Evolutionary conservation across 257 asterid species (phyloP), one percentile per base, ranked within the genome.

Genomic region (Salvia miltiorrhiza): DNA sequence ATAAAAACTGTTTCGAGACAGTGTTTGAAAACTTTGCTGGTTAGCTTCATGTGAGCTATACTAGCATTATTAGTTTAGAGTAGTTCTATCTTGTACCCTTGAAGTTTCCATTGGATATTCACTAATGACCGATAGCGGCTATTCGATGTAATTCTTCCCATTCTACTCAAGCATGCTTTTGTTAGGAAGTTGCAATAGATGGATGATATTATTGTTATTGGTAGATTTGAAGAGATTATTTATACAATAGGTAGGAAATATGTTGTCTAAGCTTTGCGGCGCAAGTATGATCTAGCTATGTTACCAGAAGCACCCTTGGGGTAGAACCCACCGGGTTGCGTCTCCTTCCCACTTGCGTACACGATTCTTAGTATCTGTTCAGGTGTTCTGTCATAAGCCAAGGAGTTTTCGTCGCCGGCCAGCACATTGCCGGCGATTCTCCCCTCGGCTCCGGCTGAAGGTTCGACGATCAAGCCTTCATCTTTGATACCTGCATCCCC

Each of bases 281-380:
- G 10, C 28, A 82, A 53, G 59, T 75, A 39, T 0, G 97, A 88
- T 47, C 49, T 73, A 8, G 98, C 96, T 16, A 93, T 93, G 13
- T 53, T 21, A 4, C 97, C 97, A n/a, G 71, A 59, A 13, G 77
- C 96, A 12, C 96, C 96, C 4, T 76, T 43, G 5, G 98, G 98
- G 79, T 82, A 93, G 78, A 93, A 90, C 0, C 92, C 95, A 4
- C 97, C 97, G 0, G 97, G 87, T 6, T 9, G 19, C n/a, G 56
- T 70, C 68, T 88, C 95, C 0, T 73, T 53, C 5, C 94, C 95
- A 11, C 55, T 85, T 2, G 85, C 87, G 3, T 90, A 88, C 8
- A 88, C 88, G 21, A 93, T 90, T 26, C 95, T 66, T 0, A 93
- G 82, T 69, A 93, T 84, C 61, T 90, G 88, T 54, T 84, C 81